Percentiles rank a stretch among this genome's conserved stretches.
Conservation (phyloP, 179 eudicot genomes). For the Camellia oleifera region DNA sequence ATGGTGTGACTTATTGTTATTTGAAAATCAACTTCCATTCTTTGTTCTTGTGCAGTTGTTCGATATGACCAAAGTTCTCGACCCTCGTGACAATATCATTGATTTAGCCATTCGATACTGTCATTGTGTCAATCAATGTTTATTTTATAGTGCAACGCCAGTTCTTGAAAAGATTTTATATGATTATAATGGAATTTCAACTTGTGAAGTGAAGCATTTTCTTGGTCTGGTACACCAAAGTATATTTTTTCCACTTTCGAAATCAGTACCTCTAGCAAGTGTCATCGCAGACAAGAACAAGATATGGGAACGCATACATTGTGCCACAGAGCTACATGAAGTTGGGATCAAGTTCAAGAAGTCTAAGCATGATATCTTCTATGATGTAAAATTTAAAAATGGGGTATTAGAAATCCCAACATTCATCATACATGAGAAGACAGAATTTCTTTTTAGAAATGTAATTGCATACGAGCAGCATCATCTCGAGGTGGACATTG, state of each 20-base stretch:
- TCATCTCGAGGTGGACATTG: background rate
- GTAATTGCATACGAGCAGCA: background rate
- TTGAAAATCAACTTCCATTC: slow-evolving; percentile 2
- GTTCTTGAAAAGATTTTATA: background rate
- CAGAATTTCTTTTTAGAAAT: background rate
- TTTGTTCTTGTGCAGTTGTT: background rate
- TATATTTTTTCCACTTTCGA: background rate
- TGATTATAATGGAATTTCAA: background rate
- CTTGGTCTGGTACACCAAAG: background rate
- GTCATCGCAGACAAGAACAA: background rate
- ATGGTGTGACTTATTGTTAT: background rate
- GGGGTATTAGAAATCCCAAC: background rate
- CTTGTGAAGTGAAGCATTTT: background rate
- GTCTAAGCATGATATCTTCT: background rate
- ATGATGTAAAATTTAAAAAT: background rate
- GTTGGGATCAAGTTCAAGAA: background rate
- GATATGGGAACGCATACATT: background rate
- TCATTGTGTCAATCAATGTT: background rate
- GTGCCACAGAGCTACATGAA: background rate
- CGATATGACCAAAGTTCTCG: background rate
- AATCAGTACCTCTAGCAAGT: background rate
- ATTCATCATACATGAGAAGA: background rate
- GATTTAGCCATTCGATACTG: background rate
- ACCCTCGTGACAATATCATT: background rate
- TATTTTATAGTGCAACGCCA: background rate